Evolutionary conservation across 768 basidiomycete genomes (phyloP), one percentile per base, ranked within the genome.

Genomic region (Boletellus ananas): DNA sequence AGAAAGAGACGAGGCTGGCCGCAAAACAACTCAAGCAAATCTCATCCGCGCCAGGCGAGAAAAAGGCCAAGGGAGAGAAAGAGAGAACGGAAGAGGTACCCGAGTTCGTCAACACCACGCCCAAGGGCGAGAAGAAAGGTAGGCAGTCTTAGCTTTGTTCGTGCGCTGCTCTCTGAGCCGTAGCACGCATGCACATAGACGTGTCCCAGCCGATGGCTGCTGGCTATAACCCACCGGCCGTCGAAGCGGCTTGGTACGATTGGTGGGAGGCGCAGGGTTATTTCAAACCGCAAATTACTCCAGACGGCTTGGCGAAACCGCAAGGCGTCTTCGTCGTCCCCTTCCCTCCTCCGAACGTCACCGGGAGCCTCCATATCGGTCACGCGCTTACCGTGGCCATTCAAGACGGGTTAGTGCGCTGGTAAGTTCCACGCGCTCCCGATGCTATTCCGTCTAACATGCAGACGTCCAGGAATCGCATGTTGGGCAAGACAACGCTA

Each of bases 181-280:
- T n/a, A n/a, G n/a, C 23, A 14, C 21, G 20, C 45, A 25, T 7
- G 12, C 31, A 20, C 35, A 25, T 53, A 95, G 95, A 97, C 70
- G 74, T 96, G 49, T 79, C 88, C 2, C 76, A 83, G 52, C 85
- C 91, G 3, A 95, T 99, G 89, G 80, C 89, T 1, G 76, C 79
- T n/a, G 90, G 89, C 4, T 99, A 98, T 72, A 94, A 98, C 67
- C 95, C 96, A 8, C 85, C 90, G 56, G 89, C 90, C 31, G 88
- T 98, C 51, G 95, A 98, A 65, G 77, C 94, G 0, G 85, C 92
- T 2, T 97, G 96, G 92, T 98, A 98, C 60, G 92, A 95, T 60
- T 98, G 96, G 96, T 97, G 95, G 95, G 75, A 83, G 34, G 79
- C 82, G 3, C 79, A 93, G 61, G 94, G 92, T 4, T 95, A 86